Evolutionary conservation across 768 basidiomycete genomes (phyloP).

Genomic region (Suillus decipiens): DNA sequence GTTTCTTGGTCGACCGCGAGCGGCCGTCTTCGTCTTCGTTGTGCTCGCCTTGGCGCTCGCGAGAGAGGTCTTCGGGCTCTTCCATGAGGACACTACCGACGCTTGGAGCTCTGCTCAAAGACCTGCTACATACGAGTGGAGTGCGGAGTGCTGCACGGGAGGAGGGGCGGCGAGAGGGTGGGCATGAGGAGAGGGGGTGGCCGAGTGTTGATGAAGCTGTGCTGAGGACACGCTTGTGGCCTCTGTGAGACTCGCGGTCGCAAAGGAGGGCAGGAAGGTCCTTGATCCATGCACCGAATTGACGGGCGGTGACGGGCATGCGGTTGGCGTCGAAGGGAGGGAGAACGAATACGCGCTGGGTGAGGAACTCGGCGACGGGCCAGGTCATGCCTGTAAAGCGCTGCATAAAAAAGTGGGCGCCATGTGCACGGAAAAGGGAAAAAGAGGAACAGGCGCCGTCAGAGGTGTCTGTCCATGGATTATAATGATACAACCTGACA

Average conservation of each 20-base stretch:
- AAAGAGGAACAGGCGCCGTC: slow-evolving; percentile 82
- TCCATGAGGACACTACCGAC: slow-evolving; percentile 49
- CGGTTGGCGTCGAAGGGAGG: slow-evolving; percentile 53
- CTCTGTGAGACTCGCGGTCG: slow-evolving; percentile 35
- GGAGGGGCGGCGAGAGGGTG: slow-evolving; percentile 69
- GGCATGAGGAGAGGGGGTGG: slow-evolving; percentile 62
- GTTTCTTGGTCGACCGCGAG: slow-evolving; percentile 69
- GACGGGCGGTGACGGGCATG: slow-evolving; percentile 62
- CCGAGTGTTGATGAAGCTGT: slow-evolving; percentile 60
- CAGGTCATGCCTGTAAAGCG: slow-evolving; percentile 90
- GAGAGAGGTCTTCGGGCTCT: slow-evolving; percentile 38
- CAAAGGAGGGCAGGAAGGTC: slow-evolving; percentile 76
- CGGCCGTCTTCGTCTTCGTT: slow-evolving; percentile 36
- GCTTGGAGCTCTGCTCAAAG: slow-evolving; percentile 65
- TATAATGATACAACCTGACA: slow-evolving; percentile 90
- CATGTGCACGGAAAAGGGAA: slow-evolving; percentile 73
- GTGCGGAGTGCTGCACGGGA: slow-evolving; percentile 64
- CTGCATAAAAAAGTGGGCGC: slow-evolving; percentile 83
- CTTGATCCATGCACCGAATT: slow-evolving; percentile 85
- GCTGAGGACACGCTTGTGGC: slow-evolving; percentile 60
- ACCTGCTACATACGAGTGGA: slow-evolving; percentile 53
- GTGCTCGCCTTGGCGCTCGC: slow-evolving; percentile 30
- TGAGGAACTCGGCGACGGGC: slow-evolving; percentile 85
- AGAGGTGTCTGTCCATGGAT: slow-evolving; percentile 96
- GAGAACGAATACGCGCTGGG: slow-evolving; percentile 81